Conservation (phyloP, 2,329 filamentous ascomycete genomes). For the Sclerotinia spermophila region DNA sequence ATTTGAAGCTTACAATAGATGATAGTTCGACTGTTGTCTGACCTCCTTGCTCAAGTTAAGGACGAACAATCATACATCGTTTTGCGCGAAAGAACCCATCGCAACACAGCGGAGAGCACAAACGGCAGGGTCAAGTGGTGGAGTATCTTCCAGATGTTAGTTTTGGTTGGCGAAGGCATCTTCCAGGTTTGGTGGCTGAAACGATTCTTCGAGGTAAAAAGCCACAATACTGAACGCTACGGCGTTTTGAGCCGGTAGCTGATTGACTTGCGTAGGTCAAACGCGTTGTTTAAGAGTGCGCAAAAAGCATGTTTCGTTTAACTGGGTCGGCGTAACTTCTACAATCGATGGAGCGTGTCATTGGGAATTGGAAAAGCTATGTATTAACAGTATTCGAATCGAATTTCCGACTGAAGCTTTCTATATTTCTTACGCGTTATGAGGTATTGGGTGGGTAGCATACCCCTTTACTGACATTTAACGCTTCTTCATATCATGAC, state of each 20-base stretch:
- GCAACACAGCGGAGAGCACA: constrained; percentile 98
- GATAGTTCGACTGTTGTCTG: constrained; percentile 75
- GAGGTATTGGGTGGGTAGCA: not conserved
- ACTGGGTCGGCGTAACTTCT: constrained; percentile 29
- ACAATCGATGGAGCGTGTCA: constrained; percentile 21
- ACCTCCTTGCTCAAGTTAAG: constrained; percentile 87
- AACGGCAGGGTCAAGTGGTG: constrained; percentile 99
- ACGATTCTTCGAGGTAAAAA: constrained; percentile 83
- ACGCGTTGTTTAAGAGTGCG: constrained; percentile 53
- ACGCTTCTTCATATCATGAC: not conserved
- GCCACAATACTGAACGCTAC: constrained; percentile 35
- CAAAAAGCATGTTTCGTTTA: constrained; percentile 20
- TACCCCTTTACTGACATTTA: not conserved
- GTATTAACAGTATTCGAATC: constrained; percentile 21
- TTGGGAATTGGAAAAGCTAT: constrained; percentile 18
- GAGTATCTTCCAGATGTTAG: constrained; percentile 92
- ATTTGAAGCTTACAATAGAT: constrained; percentile 11
- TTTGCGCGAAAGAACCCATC: constrained; percentile 88
- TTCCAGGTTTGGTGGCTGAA: constrained; percentile 99
- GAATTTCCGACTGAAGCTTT: constrained; percentile 7
- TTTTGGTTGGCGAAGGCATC: constrained; percentile 85
- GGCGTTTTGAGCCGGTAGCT: constrained; percentile 33
- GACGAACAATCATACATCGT: constrained; percentile 98
- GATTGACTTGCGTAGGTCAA: constrained; percentile 48
- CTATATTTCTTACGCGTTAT: not conserved